Evolutionary conservation across 1,139 yeast genomes (phyloP).

Genomic region (Yamadazyma blattariae): DNA sequence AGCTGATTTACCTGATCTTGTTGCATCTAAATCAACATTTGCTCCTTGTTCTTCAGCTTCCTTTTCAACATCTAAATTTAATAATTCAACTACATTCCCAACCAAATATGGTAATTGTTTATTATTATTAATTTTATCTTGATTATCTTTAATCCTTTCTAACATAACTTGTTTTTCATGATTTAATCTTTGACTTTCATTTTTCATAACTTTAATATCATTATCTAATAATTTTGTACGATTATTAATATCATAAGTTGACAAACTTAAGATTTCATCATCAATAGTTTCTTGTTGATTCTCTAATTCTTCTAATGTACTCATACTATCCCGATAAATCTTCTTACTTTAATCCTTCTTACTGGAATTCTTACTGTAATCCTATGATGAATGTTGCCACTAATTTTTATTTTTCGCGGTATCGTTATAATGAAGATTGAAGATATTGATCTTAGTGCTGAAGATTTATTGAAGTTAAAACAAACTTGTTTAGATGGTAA

Average conservation of each 20-base stretch:
- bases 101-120: slow-evolving; percentile 94
- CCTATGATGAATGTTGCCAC: slow-evolving; percentile 7
- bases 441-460: slow-evolving; percentile 10
- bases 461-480: slow-evolving; percentile 25
- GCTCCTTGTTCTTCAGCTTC: slow-evolving; percentile 93
- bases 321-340: too few relatives aligned
- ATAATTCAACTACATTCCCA: slow-evolving; percentile 94
- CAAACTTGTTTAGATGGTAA: slow-evolving; percentile 28
- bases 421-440: slow-evolving; percentile 4
- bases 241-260: slow-evolving; percentile 81
- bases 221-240: slow-evolving; percentile 88
- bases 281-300: slow-evolving; percentile 57
- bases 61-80: slow-evolving; percentile 84
- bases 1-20: slow-evolving; percentile 94
- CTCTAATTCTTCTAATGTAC: slow-evolving; percentile 69
- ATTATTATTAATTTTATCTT: slow-evolving; percentile 93
- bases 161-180: slow-evolving; percentile 93
- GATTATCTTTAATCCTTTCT: slow-evolving; percentile 93
- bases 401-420: slow-evolving; percentile 1
- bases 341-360: too few relatives aligned
- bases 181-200: slow-evolving; percentile 84
- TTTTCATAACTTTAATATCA: slow-evolving; percentile 92
- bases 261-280: slow-evolving; percentile 72
- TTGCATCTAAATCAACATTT: slow-evolving; percentile 88
- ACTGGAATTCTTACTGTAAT: too few relatives aligned